phyloP scores from a whole-genome alignment of 139 green algal genomes.

The Dunaliella primolecta region DNA sequence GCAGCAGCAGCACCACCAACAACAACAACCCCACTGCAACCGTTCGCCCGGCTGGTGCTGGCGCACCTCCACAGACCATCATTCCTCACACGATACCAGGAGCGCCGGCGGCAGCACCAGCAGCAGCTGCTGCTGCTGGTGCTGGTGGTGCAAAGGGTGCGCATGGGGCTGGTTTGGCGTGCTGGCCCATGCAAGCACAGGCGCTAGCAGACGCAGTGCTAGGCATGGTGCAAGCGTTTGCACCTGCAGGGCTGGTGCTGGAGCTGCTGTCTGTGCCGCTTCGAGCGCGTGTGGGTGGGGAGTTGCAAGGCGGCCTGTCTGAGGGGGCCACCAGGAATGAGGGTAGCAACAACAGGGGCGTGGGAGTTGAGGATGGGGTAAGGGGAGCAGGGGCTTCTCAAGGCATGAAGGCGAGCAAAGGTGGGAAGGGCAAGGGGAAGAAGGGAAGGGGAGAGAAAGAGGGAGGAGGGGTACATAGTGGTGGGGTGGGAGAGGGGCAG shows the following conservation, averaged over 20 bases:
- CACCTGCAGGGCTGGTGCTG: constrained; percentile 1
- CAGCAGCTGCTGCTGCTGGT: no score
- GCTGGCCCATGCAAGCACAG: background rate
- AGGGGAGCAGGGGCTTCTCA: background rate
- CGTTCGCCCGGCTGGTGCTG: no score
- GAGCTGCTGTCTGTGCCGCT: constrained; percentile 1
- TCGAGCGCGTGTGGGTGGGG: background rate
- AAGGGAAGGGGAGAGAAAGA: background rate
- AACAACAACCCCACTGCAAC: no score
- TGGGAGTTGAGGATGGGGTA: background rate
- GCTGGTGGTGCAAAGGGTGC: no score
- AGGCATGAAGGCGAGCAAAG: background rate
- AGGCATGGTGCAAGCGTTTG: constrained; percentile 6
- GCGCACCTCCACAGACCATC: no score
- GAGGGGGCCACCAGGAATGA: background rate
- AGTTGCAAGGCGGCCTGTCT: background rate
- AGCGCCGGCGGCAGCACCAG: no score
- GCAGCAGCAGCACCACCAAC: no score
- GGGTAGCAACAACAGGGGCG: background rate
- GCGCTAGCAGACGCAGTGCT: background rate
- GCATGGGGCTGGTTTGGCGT: no score
- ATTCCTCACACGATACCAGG: no score
- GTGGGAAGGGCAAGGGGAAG: background rate
- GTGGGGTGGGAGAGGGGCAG: background rate
- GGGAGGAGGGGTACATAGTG: background rate